Percentiles rank a stretch among this genome's conserved stretches.
Evolutionary conservation across 768 basidiomycete genomes (phyloP).

Genomic region (Boletus tomentosulus): DNA sequence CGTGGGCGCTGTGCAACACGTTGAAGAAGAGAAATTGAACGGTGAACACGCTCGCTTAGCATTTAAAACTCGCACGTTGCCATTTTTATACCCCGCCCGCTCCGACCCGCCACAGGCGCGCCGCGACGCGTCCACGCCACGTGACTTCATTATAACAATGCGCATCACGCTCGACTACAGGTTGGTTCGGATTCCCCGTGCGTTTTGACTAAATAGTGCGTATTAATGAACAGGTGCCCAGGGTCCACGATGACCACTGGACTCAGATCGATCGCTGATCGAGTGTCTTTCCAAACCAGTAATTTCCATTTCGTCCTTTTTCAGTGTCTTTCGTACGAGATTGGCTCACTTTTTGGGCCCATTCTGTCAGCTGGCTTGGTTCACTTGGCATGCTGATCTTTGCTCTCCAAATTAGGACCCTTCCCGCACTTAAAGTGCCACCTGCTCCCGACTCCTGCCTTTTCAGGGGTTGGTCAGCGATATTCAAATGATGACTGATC

Average conservation of each 20-base stretch:
- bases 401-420: neutral
- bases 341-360: neutral
- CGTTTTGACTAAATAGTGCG: neutral
- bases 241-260: slow-evolving; percentile 4
- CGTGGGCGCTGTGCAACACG: slow-evolving; percentile 32
- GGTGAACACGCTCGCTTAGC: slow-evolving; percentile 22
- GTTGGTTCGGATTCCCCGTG: neutral
- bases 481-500: slow-evolving; percentile 35
- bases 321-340: neutral
- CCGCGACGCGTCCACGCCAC: slow-evolving; percentile 28
- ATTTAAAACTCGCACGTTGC: slow-evolving; percentile 27
- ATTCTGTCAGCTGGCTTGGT: neutral
- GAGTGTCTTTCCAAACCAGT: slow-evolving; percentile 5
- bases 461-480: slow-evolving; percentile 21
- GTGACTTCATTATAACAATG: slow-evolving; percentile 13
- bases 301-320: neutral
- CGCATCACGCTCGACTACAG: neutral
- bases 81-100: slow-evolving; percentile 31
- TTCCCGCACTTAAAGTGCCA: slow-evolving; percentile 1
- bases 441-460: slow-evolving; percentile 17
- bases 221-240: slow-evolving; percentile 5
- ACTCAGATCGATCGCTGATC: slow-evolving; percentile 19
- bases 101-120: slow-evolving; percentile 26
- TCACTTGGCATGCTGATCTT: neutral
- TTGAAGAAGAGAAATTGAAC: slow-evolving; percentile 25